Evolutionary conservation across 768 basidiomycete species (phyloP).

Genomic region (Hemileccinum rubropunctum): DNA sequence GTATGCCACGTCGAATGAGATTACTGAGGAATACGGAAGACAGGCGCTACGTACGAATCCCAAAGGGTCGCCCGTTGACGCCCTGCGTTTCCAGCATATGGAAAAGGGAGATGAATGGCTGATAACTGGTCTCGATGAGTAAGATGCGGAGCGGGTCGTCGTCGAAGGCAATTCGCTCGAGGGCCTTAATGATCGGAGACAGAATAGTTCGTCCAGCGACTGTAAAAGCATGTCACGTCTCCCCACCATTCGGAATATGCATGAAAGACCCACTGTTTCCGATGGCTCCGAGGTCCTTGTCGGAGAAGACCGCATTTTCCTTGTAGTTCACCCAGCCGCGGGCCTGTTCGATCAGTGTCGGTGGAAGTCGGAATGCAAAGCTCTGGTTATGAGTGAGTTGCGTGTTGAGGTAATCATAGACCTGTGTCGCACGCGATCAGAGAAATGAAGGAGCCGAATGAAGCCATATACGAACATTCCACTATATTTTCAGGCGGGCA

Average conservation of each 20-base stretch:
- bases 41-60: conserved; percentile 54
- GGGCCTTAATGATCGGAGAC: conserved; percentile 63
- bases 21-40: background rate
- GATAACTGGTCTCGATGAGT: conserved; percentile 77
- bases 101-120: conserved; percentile 86
- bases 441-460: background rate
- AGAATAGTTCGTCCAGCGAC: conserved; percentile 81
- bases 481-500: conserved; percentile 41
- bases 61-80: conserved; percentile 51
- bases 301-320: conserved; percentile 72
- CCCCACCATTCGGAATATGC: background rate
- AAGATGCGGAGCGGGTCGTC: conserved; percentile 76
- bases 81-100: conserved; percentile 60
- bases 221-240: conserved; percentile 26
- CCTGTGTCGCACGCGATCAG: conserved; percentile 35
- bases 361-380: conserved; percentile 74
- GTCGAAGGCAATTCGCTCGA: conserved; percentile 76
- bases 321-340: conserved; percentile 74
- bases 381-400: conserved; percentile 79
- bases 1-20: background rate
- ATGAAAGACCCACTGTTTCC: conserved; percentile 65
- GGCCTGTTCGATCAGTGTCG: conserved; percentile 68
- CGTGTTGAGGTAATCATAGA: conserved; percentile 79
- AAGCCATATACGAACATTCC: conserved; percentile 56
- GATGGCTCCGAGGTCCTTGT: conserved; percentile 55